phyloP scores from a whole-genome alignment of 2,329 filamentous ascomycete species.

The Helotiales sp. region DNA sequence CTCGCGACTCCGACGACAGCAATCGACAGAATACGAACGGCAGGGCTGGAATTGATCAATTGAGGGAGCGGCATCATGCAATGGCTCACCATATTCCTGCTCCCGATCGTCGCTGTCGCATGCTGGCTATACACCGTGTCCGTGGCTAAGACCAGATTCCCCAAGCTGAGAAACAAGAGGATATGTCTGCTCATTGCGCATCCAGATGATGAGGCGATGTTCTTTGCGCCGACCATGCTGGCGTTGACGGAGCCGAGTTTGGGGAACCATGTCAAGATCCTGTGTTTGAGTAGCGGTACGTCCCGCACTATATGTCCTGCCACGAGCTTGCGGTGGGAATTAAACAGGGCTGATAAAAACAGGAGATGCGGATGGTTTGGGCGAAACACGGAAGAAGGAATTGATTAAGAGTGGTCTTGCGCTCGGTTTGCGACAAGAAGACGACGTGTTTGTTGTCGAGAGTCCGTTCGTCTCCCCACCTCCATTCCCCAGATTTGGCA shows the following conservation, averaged over 20 bases:
- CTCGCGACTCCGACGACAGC: not conserved
- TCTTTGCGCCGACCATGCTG: constrained; percentile 88
- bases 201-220: constrained; percentile 99
- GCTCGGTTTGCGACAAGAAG: constrained; percentile 71
- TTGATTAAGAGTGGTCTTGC: constrained; percentile 76
- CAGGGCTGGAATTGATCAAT: not conserved
- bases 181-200: constrained; percentile 94
- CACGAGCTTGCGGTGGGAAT: too few relatives aligned
- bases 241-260: constrained; percentile 77
- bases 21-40: not conserved
- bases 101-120: constrained; percentile 43
- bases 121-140: constrained; percentile 38
- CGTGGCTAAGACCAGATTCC: constrained; percentile 50
- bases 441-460: constrained; percentile 85
- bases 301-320: not conserved
- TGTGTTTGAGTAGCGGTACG: constrained; percentile 84
- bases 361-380: constrained; percentile 86
- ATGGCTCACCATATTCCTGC: constrained; percentile 28
- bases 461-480: constrained; percentile 55
- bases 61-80: constrained; percentile 31
- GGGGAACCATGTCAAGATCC: constrained; percentile 89
- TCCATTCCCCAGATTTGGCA: constrained; percentile 14
- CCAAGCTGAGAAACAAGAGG: constrained; percentile 75
- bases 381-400: constrained; percentile 79
- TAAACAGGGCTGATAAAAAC: constrained; percentile 25